Evolutionary conservation across 2,329 filamentous ascomycete genomes (phyloP).

Genomic region (Sclerotinia sclerotiorum): DNA sequence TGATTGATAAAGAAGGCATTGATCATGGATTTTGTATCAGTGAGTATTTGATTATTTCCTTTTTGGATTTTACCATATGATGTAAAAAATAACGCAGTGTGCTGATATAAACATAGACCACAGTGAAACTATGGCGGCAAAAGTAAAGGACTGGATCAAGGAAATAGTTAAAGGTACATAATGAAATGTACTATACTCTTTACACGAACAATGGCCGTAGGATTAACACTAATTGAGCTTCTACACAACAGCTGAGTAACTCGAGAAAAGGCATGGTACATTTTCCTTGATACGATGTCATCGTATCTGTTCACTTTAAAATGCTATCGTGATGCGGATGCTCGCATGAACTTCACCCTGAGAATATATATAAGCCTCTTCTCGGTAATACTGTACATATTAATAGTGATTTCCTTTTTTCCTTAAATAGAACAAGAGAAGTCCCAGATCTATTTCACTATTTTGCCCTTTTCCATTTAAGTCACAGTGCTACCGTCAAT

Average conservation of each 20-base stretch:
- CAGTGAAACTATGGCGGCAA: constrained; percentile 51
- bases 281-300: background rate
- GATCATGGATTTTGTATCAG: constrained; percentile 62
- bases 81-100: background rate
- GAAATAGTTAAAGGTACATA: constrained; percentile 29
- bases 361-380: background rate
- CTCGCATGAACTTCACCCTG: background rate
- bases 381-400: background rate
- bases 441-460: background rate
- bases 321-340: background rate
- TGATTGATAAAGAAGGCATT: constrained; percentile 55
- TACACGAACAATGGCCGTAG: background rate
- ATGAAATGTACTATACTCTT: background rate
- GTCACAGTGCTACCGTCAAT: too few relatives aligned
- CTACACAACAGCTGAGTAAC: background rate
- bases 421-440: too few relatives aligned
- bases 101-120: constrained; percentile 41
- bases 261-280: background rate
- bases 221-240: background rate
- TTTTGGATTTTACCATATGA: background rate
- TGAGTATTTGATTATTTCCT: constrained; percentile 39
- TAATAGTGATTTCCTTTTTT: background rate
- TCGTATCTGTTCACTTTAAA: background rate
- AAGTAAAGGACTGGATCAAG: constrained; percentile 44
- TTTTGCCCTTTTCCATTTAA: background rate